Conservation (phyloP, 2,329 filamentous ascomycete species). For the Parastagonospora nodorum region DNA sequence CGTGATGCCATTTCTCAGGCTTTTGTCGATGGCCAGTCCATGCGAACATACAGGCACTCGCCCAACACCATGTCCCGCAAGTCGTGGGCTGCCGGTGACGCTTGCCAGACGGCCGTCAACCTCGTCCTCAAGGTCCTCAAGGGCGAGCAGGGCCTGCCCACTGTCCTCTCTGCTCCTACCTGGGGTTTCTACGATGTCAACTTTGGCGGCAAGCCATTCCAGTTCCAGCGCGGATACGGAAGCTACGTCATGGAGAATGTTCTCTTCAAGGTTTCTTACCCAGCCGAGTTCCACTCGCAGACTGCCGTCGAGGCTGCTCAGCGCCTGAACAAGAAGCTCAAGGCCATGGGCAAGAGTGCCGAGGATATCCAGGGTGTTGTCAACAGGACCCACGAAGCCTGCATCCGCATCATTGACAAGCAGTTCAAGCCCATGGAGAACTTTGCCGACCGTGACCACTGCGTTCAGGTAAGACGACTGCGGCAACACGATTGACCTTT, state of each 20-base stretch:
- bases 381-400: conserved; percentile 97
- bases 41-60: conserved; percentile 95
- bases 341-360: conserved; percentile 83
- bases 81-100: conserved; percentile 98
- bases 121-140: conserved; percentile 87
- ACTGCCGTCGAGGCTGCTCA: conserved; percentile 95
- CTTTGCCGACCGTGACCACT: conserved; percentile 99
- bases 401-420: conserved; percentile 99
- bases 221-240: conserved; percentile 94
- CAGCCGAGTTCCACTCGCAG: conserved; percentile 98
- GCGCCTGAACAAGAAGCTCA: conserved; percentile 83
- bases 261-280: conserved; percentile 99
- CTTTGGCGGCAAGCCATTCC: conserved; percentile 88
- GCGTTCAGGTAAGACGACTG: conserved; percentile 71
- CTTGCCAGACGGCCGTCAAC: conserved; percentile 94
- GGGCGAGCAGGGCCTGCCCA: conserved; percentile 89
- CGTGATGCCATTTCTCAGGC: conserved; percentile 95
- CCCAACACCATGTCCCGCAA: conserved; percentile 99
- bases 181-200: conserved; percentile 99
- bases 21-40: conserved; percentile 93
- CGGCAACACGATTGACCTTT: background rate
- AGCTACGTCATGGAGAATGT: conserved; percentile 99
- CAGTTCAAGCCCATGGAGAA: conserved; percentile 99
- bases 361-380: conserved; percentile 88
- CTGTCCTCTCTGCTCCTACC: conserved; percentile 85